Base-by-base conservation (phyloP, 1,284 basidiomycete genomes). In the Boletellus sp. region DNA sequence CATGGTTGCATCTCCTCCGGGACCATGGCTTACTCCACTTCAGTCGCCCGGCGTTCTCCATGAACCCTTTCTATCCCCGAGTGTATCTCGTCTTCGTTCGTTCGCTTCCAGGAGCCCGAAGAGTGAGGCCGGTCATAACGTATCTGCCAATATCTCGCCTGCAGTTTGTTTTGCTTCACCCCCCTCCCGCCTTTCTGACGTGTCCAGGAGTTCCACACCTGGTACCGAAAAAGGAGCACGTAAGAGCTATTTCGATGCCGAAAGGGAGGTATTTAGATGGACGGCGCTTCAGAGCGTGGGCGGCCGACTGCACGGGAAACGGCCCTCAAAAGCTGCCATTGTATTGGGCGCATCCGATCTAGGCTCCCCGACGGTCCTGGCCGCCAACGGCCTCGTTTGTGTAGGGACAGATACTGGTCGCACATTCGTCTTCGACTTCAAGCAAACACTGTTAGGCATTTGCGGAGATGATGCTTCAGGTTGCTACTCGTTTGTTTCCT, bases 381-480 rank as follows among this genome's bases (percentile, higher is more conserved):
- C 89, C 10, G 89, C 90, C 11, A 91, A 91, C 59, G 95, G 94
- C 0, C 73, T 97, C 54, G 83, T 99, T 33, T 97, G 93, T 55
- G 76, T 98, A 5, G 97, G 97, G 5, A 94, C 89, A 0, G 83
- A 86, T 42, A 73, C 75, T 21, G 97, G 95, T 6, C 83, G 79
- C 63, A 79, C 89, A 32, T 77, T 86, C 44, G 89, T 97, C 1
- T 96, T 94, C 68, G 91, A 94, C 65, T 97, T 97, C 68, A 86
- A 86, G 58, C 95, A 98, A 66, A 85, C 86, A 3, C 65, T 96
- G 52, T 85, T 84, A 58, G 86, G 85, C 60, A 72, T 93, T 3
- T 90, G 91, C 60, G 90, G 90, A 8, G 82, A 75, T 47, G 83
- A 88, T 44, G 57, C 72, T 12, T 74, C 81, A 60, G 80, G 91